phyloP scores from a whole-genome alignment of 257 asterid genomes.

The Petunia secreta region DNA sequence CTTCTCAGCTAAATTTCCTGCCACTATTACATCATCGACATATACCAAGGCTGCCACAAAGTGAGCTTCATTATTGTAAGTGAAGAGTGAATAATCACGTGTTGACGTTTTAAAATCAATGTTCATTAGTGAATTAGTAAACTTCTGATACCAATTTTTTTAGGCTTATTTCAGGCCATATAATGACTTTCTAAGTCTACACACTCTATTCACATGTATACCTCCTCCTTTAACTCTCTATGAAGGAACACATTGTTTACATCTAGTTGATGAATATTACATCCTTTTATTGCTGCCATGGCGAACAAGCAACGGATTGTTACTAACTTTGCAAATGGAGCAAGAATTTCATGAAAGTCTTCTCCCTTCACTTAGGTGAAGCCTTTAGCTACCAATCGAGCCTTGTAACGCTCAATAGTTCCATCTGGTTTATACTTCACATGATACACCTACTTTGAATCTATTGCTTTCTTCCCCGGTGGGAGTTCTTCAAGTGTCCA shows the following conservation, averaged over 20 bases:
- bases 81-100: background rate
- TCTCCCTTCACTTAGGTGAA: background rate
- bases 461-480: background rate
- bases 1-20: background rate
- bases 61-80: background rate
- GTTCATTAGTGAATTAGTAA: background rate
- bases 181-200: background rate
- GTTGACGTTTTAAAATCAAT: background rate
- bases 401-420: background rate
- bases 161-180: background rate
- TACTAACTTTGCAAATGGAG: background rate
- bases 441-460: background rate
- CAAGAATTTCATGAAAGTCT: no score
- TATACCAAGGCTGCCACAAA: background rate
- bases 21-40: background rate
- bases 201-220: background rate
- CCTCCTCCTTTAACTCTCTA: background rate
- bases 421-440: background rate
- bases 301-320: background rate
- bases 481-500: background rate
- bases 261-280: background rate
- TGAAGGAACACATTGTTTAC: background rate
- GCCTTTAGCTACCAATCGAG: background rate
- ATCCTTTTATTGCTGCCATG: background rate
- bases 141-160: background rate